Percentiles rank a stretch among this genome's conserved stretches.
phyloP scores from a whole-genome alignment of 805 yeast species.

The Candida nanaspora region DNA sequence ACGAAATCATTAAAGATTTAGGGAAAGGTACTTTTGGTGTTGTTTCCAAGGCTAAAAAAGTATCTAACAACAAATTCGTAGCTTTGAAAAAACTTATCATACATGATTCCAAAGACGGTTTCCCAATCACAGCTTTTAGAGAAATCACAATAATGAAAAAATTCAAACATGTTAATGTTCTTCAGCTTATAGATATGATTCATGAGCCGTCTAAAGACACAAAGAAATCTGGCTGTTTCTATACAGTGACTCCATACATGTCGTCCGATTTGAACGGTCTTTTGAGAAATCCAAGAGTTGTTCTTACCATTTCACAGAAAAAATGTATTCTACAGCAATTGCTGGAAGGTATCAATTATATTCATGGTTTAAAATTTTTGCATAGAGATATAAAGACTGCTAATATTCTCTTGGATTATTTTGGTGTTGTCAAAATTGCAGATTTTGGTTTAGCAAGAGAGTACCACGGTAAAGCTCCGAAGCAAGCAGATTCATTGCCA shows the following conservation, averaged over 20 bases:
- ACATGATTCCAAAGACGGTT: constrained; percentile 70
- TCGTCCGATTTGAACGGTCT: constrained; percentile 87
- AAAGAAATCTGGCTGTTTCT: constrained; percentile 39
- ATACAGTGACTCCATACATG: constrained; percentile 91
- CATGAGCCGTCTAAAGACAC: constrained; percentile 35
- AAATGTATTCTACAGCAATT: constrained; percentile 80
- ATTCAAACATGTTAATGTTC: constrained; percentile 61
- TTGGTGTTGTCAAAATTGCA: constrained; percentile 81
- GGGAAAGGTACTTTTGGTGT: constrained; percentile 90
- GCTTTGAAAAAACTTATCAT: constrained; percentile 85
- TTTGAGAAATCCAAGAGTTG: constrained; percentile 67
- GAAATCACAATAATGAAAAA: constrained; percentile 79
- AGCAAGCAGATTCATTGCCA: constrained; percentile 23
- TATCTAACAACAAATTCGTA: constrained; percentile 50
- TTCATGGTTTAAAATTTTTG: constrained; percentile 54
- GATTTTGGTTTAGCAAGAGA: constrained; percentile 91
- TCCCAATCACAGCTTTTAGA: constrained; percentile 91
- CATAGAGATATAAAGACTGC: constrained; percentile 97
- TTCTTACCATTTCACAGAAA: constrained; percentile 56
- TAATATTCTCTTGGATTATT: constrained; percentile 72
- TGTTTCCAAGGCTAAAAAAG: constrained; percentile 69
- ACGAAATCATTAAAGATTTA: constrained; percentile 33
- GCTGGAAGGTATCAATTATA: constrained; percentile 70
- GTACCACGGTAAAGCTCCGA: constrained; percentile 30
- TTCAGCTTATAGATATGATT: constrained; percentile 75